These are phyloP conservation scores for Xylariales sp. DNA, from an alignment of 2,329 filamentous ascomycete species.

Conservation along the genomic window DNA sequence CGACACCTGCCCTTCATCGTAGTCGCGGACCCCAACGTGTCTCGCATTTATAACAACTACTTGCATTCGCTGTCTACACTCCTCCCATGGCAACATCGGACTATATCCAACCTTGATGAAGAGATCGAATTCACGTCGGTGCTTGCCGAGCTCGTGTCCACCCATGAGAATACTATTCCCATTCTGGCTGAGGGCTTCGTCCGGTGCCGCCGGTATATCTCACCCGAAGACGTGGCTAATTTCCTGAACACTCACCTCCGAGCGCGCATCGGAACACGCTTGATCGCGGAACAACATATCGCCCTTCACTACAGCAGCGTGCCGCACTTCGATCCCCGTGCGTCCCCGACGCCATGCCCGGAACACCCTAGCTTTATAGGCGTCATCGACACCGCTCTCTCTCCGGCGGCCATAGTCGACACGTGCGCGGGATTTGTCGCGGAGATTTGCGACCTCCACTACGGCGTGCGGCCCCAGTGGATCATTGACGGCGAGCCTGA, in stretches of 20 bases:
- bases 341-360: slow-evolving; percentile 62
- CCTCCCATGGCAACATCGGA: slow-evolving; percentile 79
- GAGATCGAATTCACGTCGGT: slow-evolving; percentile 93
- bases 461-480: slow-evolving; percentile 85
- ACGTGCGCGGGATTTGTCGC: slow-evolving; percentile 90
- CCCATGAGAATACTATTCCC: slow-evolving; percentile 93
- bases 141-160: slow-evolving; percentile 93
- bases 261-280: slow-evolving; percentile 89
- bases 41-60: slow-evolving; percentile 95
- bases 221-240: slow-evolving; percentile 81
- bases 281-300: slow-evolving; percentile 97
- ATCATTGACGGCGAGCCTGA: slow-evolving; percentile 86
- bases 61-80: slow-evolving; percentile 91
- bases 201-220: slow-evolving; percentile 92
- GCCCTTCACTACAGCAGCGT: slow-evolving; percentile 81
- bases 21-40: slow-evolving; percentile 96
- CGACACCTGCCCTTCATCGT: slow-evolving; percentile 97
- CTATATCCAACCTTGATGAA: slow-evolving; percentile 82
- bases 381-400: slow-evolving; percentile 91
- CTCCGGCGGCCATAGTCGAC: slow-evolving; percentile 83
- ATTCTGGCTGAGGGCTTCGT: slow-evolving; percentile 92
- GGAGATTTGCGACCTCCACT: slow-evolving; percentile 96
- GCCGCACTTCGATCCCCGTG: slow-evolving; percentile 72
- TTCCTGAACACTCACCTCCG: slow-evolving; percentile 96
- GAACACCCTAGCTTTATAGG: slow-evolving; percentile 81